These are phyloP conservation scores for Diaporthe sp. DNA, from an alignment of 2,329 filamentous ascomycete genomes.

Conservation along the genomic window DNA sequence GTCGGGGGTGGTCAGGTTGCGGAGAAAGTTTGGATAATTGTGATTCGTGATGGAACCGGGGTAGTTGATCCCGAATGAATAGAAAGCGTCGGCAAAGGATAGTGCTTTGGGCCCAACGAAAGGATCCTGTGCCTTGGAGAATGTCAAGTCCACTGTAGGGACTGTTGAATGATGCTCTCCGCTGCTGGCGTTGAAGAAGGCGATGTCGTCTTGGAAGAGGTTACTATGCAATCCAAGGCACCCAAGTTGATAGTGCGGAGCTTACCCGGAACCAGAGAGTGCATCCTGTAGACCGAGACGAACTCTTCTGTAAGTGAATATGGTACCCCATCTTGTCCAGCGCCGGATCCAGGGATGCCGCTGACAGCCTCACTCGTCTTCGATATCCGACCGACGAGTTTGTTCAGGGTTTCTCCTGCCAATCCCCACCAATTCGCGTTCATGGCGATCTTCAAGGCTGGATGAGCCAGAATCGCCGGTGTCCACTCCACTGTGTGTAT, in stretches of 20 bases:
- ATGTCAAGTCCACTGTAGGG: conserved; percentile 10
- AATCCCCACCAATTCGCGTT: conserved; percentile 61
- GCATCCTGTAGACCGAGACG: conserved; percentile 17
- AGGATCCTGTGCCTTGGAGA: conserved; percentile 1
- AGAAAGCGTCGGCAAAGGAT: conserved; percentile 7
- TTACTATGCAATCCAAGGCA: not conserved
- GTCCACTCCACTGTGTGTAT: conserved; percentile 65
- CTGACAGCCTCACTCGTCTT: conserved; percentile 55
- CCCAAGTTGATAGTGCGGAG: accelerated
- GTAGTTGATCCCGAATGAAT: conserved; percentile 15
- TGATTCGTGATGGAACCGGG: not conserved
- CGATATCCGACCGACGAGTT: conserved; percentile 56
- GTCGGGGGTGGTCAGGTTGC: conserved; percentile 3
- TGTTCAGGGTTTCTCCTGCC: conserved; percentile 56
- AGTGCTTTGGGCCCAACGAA: not conserved
- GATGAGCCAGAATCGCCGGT: conserved; percentile 60
- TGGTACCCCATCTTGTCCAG: conserved; percentile 7
- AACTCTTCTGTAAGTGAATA: conserved; percentile 24
- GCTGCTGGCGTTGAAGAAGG: not conserved
- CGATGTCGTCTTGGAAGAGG: not conserved
- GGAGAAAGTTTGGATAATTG: conserved; percentile 6
- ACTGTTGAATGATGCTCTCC: conserved; percentile 22
- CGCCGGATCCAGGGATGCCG: conserved; percentile 43
- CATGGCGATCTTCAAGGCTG: conserved; percentile 58
- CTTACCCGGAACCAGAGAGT: conserved; percentile 10